A percentile compares a stretch with the other conserved stretches of the same genome.
These are phyloP conservation scores for Shiraia sp. DNA, from an alignment of 2,329 filamentous ascomycete species.

Conservation along the genomic window DNA sequence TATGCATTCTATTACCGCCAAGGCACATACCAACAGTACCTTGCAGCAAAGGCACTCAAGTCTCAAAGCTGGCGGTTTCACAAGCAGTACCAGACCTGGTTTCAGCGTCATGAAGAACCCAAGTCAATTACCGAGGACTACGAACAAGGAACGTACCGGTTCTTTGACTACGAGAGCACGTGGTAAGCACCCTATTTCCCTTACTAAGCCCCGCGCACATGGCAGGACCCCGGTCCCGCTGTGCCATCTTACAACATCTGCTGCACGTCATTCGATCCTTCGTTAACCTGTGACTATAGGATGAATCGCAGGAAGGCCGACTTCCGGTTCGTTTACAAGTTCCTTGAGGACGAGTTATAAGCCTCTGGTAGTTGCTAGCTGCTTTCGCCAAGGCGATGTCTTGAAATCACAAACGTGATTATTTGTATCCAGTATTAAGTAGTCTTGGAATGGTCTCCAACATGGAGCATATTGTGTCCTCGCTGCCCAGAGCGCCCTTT, in stretches of 20 bases:
- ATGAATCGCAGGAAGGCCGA: constrained; percentile 98
- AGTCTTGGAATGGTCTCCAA: constrained; percentile 32
- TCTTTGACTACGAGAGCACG: constrained; percentile 99
- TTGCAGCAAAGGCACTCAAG: constrained; percentile 95
- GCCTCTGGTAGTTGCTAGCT: constrained; percentile 3
- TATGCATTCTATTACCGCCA: constrained; percentile 99
- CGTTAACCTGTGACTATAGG: constrained; percentile 58
- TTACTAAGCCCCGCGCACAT: constrained; percentile 2
- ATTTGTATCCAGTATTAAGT: constrained; percentile 42
- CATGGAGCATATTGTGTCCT: constrained; percentile 25
- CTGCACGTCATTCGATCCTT: constrained; percentile 11
- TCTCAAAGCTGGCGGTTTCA: constrained; percentile 99
- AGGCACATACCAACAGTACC: constrained; percentile 91
- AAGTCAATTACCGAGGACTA: constrained; percentile 99
- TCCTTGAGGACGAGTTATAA: constrained; percentile 88
- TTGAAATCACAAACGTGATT: constrained; percentile 15
- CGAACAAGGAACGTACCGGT: constrained; percentile 97
- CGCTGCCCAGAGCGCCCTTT: constrained; percentile 6
- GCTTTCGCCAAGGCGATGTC: constrained; percentile 4
- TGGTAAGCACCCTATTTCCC: constrained; percentile 63
- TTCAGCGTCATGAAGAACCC: constrained; percentile 96
- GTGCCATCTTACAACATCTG: constrained; percentile 6
- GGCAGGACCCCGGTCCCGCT: constrained; percentile 5
- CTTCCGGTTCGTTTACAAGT: constrained; percentile 98
- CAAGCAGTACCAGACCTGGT: constrained; percentile 99